Evolutionary conservation across 1,284 basidiomycete species (phyloP).

Genomic region (Austroboletus niveus): DNA sequence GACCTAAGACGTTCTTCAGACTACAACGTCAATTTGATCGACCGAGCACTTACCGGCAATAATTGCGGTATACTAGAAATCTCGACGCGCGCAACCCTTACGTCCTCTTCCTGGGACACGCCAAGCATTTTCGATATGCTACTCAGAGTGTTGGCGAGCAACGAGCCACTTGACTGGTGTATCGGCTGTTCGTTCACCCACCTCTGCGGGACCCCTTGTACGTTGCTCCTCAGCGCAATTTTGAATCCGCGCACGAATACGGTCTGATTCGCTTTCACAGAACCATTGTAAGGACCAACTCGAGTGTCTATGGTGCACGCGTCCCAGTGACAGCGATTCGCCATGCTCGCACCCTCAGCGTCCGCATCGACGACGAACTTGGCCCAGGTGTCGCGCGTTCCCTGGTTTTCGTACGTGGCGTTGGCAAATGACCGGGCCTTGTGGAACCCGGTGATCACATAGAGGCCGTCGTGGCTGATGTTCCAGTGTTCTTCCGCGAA

Average conservation of each 20-base stretch:
- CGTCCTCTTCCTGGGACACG: not conserved
- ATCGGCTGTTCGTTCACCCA: conserved; percentile 18
- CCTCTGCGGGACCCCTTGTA: conserved; percentile 21
- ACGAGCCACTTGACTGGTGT: conserved; percentile 13
- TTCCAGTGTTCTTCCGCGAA: conserved; percentile 22
- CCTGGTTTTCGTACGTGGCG: conserved; percentile 19
- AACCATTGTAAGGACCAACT: conserved; percentile 11
- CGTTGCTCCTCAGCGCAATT: conserved; percentile 18
- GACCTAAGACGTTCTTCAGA: conserved; percentile 14
- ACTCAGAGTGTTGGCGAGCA: conserved; percentile 18
- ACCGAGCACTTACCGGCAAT: conserved; percentile 12
- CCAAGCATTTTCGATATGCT: conserved; percentile 18
- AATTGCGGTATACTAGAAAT: conserved; percentile 19
- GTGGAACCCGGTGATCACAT: conserved; percentile 26
- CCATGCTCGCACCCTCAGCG: conserved; percentile 1
- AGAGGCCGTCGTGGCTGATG: conserved; percentile 23
- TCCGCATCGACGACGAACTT: conserved; percentile 11
- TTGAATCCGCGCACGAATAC: conserved; percentile 30
- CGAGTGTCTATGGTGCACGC: conserved; percentile 19
- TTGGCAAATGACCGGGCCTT: conserved; percentile 24
- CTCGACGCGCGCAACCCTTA: conserved; percentile 9
- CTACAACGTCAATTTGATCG: not conserved
- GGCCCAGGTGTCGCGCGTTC: conserved; percentile 11
- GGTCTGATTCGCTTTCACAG: conserved; percentile 15
- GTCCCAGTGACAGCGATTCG: conserved; percentile 15